phyloP scores from a whole-genome alignment of 1,284 basidiomycete species.

The Tilletia caries region DNA sequence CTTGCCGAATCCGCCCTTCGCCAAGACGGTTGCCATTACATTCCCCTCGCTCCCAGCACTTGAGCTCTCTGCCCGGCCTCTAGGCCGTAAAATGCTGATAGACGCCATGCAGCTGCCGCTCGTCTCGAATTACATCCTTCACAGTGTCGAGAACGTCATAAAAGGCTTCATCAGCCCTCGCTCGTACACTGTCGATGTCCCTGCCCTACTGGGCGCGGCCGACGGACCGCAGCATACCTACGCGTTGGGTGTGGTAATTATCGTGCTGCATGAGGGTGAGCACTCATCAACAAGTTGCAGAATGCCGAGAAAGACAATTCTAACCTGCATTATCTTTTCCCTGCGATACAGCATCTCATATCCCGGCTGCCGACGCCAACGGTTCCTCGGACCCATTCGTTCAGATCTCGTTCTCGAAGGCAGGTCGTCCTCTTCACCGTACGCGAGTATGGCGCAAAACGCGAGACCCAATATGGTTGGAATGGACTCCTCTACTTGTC shows the following conservation, averaged over 20 bases:
- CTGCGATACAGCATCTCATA: conserved; percentile 24
- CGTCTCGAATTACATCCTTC: conserved; percentile 41
- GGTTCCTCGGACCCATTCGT: conserved; percentile 48
- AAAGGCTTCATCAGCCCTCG: conserved; percentile 43
- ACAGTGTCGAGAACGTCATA: conserved; percentile 42
- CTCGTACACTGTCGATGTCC: conserved; percentile 43
- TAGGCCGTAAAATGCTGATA: conserved; percentile 47
- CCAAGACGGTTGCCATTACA: conserved; percentile 45
- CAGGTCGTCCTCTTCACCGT: conserved; percentile 42
- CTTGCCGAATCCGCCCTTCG: conserved; percentile 41
- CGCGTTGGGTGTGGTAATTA: conserved; percentile 37
- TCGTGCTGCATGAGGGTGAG: conserved; percentile 35
- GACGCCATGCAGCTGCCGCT: conserved; percentile 50
- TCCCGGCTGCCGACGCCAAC: conserved; percentile 41
- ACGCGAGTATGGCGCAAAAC: conserved; percentile 37
- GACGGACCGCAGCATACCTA: conserved; percentile 44
- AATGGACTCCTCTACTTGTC: conserved; percentile 38
- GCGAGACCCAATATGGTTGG: conserved; percentile 42
- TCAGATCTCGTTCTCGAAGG: conserved; percentile 35
- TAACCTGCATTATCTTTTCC: not conserved
- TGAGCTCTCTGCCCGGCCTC: conserved; percentile 46
- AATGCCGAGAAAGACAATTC: not conserved
- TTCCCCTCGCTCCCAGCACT: conserved; percentile 42
- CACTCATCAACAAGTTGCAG: not conserved
- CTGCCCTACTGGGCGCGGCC: conserved; percentile 35